phyloP scores from a whole-genome alignment of 2,329 filamentous ascomycete species.

The Paraphoma sp. region DNA sequence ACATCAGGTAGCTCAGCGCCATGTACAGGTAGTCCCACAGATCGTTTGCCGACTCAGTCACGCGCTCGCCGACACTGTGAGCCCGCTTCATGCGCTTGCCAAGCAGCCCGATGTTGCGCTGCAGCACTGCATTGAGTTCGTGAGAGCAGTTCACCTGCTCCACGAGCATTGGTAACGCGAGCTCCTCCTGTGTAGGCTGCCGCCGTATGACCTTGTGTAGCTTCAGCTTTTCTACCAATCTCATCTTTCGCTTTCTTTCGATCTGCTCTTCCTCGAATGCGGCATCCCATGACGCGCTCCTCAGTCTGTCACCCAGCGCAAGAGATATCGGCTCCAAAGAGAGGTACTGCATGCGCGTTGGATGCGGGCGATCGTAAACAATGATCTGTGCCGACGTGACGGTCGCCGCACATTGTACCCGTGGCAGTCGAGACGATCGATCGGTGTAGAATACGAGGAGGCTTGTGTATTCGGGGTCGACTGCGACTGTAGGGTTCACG shows the following conservation, averaged over 20 bases:
- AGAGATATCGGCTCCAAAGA: slow-evolving; percentile 89
- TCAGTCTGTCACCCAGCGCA: slow-evolving; percentile 72
- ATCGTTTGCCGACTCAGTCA: slow-evolving; percentile 91
- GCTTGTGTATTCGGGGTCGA: slow-evolving; percentile 66
- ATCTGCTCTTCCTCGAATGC: slow-evolving; percentile 67
- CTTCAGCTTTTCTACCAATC: slow-evolving; percentile 83
- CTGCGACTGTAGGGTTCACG: slow-evolving; percentile 68
- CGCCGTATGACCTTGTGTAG: slow-evolving; percentile 84
- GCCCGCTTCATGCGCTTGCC: slow-evolving; percentile 81
- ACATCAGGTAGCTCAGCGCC: slow-evolving; percentile 73
- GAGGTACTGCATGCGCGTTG: slow-evolving; percentile 93
- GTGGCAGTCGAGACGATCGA: slow-evolving; percentile 64
- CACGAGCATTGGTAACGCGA: slow-evolving; percentile 78
- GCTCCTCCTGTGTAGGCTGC: slow-evolving; percentile 80
- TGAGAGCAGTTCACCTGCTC: slow-evolving; percentile 96
- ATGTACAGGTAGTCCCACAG: slow-evolving; percentile 77
- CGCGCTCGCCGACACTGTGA: slow-evolving; percentile 90
- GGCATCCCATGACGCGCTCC: slow-evolving; percentile 47
- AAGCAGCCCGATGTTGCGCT: slow-evolving; percentile 87
- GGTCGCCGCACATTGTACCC: slow-evolving; percentile 71
- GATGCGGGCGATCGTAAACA: slow-evolving; percentile 84
- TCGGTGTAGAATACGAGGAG: slow-evolving; percentile 69
- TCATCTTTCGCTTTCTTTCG: slow-evolving; percentile 66
- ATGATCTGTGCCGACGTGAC: slow-evolving; percentile 84
- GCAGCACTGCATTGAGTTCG: slow-evolving; percentile 83